Percentiles rank a stretch among this genome's conserved stretches.
Conservation (phyloP, 495 filamentous ascomycete genomes). For the Jackrogersella minutella region DNA sequence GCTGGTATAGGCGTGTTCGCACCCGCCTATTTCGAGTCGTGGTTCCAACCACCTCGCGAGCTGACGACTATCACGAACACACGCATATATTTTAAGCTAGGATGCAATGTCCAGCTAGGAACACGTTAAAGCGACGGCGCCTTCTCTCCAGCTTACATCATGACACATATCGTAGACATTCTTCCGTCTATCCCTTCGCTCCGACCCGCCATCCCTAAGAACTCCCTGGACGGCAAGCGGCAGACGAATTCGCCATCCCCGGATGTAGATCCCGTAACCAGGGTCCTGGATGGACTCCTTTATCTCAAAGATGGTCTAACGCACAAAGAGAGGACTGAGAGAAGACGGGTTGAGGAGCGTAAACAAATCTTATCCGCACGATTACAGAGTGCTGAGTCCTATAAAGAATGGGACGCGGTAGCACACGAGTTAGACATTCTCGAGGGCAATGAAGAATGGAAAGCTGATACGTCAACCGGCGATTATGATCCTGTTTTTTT, state of each 20-base stretch:
- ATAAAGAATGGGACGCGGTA: constrained; percentile 69
- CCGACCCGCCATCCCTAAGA: constrained; percentile 3
- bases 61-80: not conserved
- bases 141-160: constrained; percentile 24
- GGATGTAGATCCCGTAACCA: constrained; percentile 19
- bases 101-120: constrained; percentile 10
- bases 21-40: not conserved
- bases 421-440: constrained; percentile 82
- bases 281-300: constrained; percentile 36
- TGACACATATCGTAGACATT: constrained; percentile 38
- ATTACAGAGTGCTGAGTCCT: constrained; percentile 68
- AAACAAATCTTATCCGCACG: constrained; percentile 69
- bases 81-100: constrained; percentile 3
- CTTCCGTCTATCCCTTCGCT: constrained; percentile 27
- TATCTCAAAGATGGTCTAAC: constrained; percentile 60
- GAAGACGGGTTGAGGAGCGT: constrained; percentile 61
- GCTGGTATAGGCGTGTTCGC: not conserved
- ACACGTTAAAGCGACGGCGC: constrained; percentile 9
- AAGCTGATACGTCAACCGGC: constrained; percentile 57
- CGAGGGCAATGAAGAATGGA: constrained; percentile 86
- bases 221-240: constrained; percentile 8
- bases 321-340: constrained; percentile 60
- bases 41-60: not conserved
- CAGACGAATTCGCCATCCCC: not conserved
- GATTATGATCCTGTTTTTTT: constrained; percentile 79